A percentile compares a stretch with the other conserved stretches of the same genome.
phyloP scores from a whole-genome alignment of 352 stramenopile species.

The Pythium dissimile region DNA sequence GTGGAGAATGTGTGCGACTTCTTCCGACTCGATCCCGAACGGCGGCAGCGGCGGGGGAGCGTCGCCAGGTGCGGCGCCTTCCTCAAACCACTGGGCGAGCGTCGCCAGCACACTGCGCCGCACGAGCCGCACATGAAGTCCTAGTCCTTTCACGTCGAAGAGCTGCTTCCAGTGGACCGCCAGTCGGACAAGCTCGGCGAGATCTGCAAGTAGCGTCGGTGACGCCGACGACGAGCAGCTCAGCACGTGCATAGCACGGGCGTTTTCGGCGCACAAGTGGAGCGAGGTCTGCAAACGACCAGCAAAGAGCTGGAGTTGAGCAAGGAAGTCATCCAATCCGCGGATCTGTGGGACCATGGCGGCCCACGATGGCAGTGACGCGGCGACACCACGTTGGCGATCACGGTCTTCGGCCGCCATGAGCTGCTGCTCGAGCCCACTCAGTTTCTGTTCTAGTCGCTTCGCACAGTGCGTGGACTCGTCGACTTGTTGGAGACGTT shows the following conservation, averaged over 20 bases:
- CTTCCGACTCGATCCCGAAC: constrained; percentile 53
- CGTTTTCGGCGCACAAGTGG: constrained; percentile 34
- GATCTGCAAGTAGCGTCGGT: background rate
- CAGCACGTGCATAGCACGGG: constrained; percentile 6
- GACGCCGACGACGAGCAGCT: background rate
- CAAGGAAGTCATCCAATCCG: constrained; percentile 37
- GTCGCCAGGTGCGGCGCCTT: constrained; percentile 2
- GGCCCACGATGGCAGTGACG: constrained; percentile 9
- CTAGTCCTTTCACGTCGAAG: constrained; percentile 4
- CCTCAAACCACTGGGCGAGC: constrained; percentile 49
- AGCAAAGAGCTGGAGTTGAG: constrained; percentile 35
- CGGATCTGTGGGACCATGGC: constrained; percentile 19
- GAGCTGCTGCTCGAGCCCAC: constrained; percentile 7
- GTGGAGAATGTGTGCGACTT: constrained; percentile 51
- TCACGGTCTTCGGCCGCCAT: constrained; percentile 6
- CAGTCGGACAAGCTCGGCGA: background rate
- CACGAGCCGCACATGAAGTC: constrained; percentile 21
- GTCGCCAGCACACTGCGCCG: constrained; percentile 32
- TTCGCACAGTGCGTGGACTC: too few species aligned
- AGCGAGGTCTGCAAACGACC: constrained; percentile 29
- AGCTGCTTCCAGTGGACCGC: constrained; percentile 3
- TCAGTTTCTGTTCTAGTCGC: background rate
- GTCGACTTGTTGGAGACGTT: background rate
- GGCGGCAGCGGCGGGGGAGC: constrained; percentile 30
- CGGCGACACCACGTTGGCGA: background rate